Base-by-base conservation (phyloP, 805 yeast genomes). In the Yarrowia sp. region DNA sequence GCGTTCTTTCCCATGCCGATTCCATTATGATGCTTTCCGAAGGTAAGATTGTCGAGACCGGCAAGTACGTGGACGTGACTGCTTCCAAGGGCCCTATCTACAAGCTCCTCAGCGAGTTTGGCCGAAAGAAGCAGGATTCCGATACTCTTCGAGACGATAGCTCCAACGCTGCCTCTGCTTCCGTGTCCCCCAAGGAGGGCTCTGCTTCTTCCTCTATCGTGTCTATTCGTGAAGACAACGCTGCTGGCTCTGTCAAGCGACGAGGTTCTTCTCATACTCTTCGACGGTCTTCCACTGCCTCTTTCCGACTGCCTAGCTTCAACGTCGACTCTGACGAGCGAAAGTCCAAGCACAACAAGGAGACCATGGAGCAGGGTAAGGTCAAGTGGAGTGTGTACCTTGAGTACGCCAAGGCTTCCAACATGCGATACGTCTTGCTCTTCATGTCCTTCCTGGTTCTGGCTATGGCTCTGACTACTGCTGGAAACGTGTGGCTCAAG, bases 301-400 rank as follows among this genome's bases (percentile, higher is more conserved):
- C 90, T 4, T 83, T 86, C 71, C 79, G 67, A 10, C 69, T 70
- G 22, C 75, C 76, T 6, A 66, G 65, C 31, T 66, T 67, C 32
- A 67, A 69, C 14, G 74, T 70, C 18, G 69, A 72, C 4, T 66
- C 66, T 7, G 75, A 71, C 32, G 68, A 68, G 9, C 70, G 71
- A 38, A 66, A 65, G 47, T 68, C 71, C 28, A 66, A 68, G 28
- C 72, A 70, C 55, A 38, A 32, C 22, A 85, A 83, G 69, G 99
- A 95, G 76, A 92, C 86, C 69, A 83, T 89, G 66, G 97, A 95
- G 76, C 92, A 91, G 74, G 99, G 99, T 65, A 86, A 91, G 74
- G 99, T 95, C 65, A 88, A 90, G 72, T 89, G 96, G 92, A 80
- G 81, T 33, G 90, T 95, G 44, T 95, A 95, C 75, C 70, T 77